Conservation (phyloP, 441 rosid genomes). For the Mallotus japonicus region DNA sequence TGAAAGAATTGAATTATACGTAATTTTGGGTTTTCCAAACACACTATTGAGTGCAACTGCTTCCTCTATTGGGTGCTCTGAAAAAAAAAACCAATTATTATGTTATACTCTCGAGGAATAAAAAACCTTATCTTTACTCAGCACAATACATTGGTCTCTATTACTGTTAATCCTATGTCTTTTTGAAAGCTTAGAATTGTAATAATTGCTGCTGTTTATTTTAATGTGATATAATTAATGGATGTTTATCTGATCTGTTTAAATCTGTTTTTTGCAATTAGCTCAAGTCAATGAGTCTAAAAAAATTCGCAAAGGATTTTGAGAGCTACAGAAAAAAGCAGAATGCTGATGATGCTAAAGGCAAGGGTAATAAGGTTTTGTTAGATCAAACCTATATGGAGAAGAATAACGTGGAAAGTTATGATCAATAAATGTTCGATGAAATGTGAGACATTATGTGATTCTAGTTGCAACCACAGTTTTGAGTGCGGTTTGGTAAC, state of each 20-base stretch:
- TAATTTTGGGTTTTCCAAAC: no score
- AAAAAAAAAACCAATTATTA: no score
- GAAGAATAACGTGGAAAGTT: constrained; percentile 12
- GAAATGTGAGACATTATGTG: constrained; percentile 46
- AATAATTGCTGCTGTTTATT: not conserved
- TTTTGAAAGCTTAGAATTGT: no score
- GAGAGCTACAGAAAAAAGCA: constrained; percentile 54
- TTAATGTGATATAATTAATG: not conserved
- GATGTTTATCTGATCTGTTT: not conserved
- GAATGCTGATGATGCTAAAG: constrained; percentile 29
- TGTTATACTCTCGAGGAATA: no score
- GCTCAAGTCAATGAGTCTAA: constrained; percentile 77
- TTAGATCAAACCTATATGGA: constrained; percentile 13
- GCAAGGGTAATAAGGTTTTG: constrained; percentile 44
- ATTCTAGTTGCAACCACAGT: not conserved
- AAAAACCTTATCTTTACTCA: no score
- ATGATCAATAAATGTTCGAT: constrained; percentile 44
- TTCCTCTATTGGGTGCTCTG: not conserved
- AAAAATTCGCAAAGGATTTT: constrained; percentile 74
- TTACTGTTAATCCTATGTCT: not conserved
- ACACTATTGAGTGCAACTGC: no score
- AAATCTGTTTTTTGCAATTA: constrained; percentile 26
- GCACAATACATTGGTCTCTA: not conserved
- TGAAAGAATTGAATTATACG: no score
- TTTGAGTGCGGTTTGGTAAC: constrained; percentile 18